These are phyloP conservation scores for Xanthoceras sorbifolium DNA, from an alignment of 345 rosid genomes.

Conservation along the genomic window DNA sequence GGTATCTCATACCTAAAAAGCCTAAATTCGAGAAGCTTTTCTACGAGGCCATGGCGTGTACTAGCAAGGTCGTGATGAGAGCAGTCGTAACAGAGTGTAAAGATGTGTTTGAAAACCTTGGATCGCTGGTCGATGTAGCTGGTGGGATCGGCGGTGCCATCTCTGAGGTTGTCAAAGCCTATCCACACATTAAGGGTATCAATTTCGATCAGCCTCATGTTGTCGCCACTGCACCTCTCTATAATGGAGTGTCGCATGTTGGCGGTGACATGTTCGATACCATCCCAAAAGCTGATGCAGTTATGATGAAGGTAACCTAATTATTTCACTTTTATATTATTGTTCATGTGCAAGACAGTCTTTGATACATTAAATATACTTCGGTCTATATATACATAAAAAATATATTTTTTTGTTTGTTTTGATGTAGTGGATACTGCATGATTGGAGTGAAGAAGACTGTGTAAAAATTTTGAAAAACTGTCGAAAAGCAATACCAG, in stretches of 20 bases:
- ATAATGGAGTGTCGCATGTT: constrained; percentile 28
- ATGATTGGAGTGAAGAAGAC: constrained; percentile 24
- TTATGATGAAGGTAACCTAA: constrained; percentile 33
- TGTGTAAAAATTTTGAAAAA: constrained; percentile 23
- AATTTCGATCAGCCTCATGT: constrained; percentile 52
- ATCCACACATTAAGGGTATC: constrained; percentile 27
- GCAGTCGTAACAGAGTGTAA: not conserved
- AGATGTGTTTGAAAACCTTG: constrained; percentile 14
- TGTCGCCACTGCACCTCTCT: constrained; percentile 31
- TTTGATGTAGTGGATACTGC: constrained; percentile 22
- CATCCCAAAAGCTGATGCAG: constrained; percentile 38
- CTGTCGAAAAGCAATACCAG: constrained; percentile 13
- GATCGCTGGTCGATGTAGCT: constrained; percentile 23
- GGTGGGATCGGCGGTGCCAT: constrained; percentile 27
- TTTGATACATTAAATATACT: no score
- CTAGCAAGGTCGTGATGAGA: constrained; percentile 3
- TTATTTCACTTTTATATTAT: no score
- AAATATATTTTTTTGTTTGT: not conserved
- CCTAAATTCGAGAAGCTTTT: constrained; percentile 5
- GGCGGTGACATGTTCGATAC: constrained; percentile 41
- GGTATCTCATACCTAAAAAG: constrained; percentile 11
- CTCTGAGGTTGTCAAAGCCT: constrained; percentile 20
- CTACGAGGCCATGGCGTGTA: constrained; percentile 13
- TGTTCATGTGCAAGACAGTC: no score
- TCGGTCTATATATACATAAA: no score